A percentile compares a stretch with the other conserved stretches of the same genome.
Conservation (phyloP, 1,284 basidiomycete species). For the Cronartium quercuum region DNA sequence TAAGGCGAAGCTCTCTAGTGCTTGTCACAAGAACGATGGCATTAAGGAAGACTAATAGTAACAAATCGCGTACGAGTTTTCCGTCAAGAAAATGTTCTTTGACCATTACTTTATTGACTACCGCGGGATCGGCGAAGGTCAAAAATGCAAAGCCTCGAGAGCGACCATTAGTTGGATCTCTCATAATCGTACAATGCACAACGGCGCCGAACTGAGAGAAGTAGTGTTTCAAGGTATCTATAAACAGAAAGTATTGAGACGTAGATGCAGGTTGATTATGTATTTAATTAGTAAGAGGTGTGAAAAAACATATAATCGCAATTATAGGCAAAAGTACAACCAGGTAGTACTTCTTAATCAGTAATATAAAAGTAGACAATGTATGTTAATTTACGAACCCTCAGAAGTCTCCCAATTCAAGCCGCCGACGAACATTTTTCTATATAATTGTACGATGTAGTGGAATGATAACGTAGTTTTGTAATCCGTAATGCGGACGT, state of each 20-base stretch:
- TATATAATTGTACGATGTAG: constrained; percentile 51
- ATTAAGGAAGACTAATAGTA: constrained; percentile 1
- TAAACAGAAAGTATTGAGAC: constrained; percentile 1
- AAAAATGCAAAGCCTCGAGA: constrained; percentile 91
- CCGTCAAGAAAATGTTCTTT: constrained; percentile 84
- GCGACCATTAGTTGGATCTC: constrained; percentile 73
- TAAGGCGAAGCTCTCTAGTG: not conserved
- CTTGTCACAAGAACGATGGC: not conserved
- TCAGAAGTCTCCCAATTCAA: constrained; percentile 96
- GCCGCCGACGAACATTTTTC: constrained; percentile 97
- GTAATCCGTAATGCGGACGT: constrained; percentile 1
- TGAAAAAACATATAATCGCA: not conserved
- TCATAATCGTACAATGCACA: constrained; percentile 89
- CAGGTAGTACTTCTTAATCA: not conserved
- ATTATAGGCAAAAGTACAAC: not conserved
- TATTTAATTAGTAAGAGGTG: not conserved
- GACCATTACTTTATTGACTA: constrained; percentile 82
- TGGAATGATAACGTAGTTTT: constrained; percentile 42
- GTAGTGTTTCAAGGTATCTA: constrained; percentile 75
- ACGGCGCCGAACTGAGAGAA: constrained; percentile 85
- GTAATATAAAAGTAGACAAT: constrained; percentile 4
- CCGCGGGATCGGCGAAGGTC: constrained; percentile 77
- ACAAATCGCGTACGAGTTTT: constrained; percentile 65
- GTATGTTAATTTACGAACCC: constrained; percentile 54
- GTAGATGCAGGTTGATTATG: not conserved